Evolutionary conservation across 768 basidiomycete species (phyloP).

Genomic region (Phlebiopsis gigantea): DNA sequence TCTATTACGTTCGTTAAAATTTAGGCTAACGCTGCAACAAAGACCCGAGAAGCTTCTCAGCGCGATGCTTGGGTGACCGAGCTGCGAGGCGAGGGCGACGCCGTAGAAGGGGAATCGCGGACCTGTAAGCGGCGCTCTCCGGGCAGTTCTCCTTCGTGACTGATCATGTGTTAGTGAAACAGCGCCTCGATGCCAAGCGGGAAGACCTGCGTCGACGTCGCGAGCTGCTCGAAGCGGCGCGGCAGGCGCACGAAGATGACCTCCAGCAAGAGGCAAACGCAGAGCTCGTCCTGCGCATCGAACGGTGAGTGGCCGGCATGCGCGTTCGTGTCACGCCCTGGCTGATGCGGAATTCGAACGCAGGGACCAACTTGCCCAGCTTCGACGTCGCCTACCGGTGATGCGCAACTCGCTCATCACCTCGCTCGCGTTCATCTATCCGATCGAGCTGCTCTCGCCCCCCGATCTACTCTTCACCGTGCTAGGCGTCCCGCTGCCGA

Average conservation of each 20-base stretch:
- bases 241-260: constrained; percentile 33
- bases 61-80: constrained; percentile 52
- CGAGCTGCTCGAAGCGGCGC: constrained; percentile 40
- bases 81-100: constrained; percentile 24
- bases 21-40: neutral
- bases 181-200: constrained; percentile 38
- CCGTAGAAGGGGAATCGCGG: constrained; percentile 13
- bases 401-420: constrained; percentile 63
- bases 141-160: neutral
- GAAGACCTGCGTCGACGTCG: constrained; percentile 42
- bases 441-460: constrained; percentile 81
- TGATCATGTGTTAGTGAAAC: constrained; percentile 31
- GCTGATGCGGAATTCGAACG: constrained; percentile 15
- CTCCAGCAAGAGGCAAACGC: constrained; percentile 29
- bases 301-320: constrained; percentile 35
- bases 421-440: constrained; percentile 72
- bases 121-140: constrained; percentile 12
- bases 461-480: constrained; percentile 89
- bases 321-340: too few species aligned
- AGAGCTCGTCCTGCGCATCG: constrained; percentile 31
- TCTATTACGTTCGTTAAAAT: neutral
- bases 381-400: constrained; percentile 45
- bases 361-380: constrained; percentile 43
- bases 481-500: constrained; percentile 83
- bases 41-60: constrained; percentile 70